A percentile compares a stretch with the other conserved stretches of the same genome.
These are phyloP conservation scores for Naganishia friedmannii DNA, from an alignment of 768 basidiomycete genomes.

Conservation along the genomic window DNA sequence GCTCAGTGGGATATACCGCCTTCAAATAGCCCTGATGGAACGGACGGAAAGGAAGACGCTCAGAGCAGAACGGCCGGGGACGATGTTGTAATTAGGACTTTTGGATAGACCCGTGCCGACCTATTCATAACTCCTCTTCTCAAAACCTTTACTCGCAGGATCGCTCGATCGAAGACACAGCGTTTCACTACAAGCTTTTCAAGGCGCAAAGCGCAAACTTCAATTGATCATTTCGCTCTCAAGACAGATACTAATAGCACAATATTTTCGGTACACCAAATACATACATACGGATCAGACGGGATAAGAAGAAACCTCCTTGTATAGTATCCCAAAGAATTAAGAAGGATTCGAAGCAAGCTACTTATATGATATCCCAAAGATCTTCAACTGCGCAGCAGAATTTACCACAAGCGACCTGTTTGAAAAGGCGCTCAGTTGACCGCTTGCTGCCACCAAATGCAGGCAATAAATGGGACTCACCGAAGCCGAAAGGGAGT, in stretches of 20 bases:
- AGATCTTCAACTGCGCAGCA: slow-evolving; percentile 68
- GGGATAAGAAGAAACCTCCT: not conserved
- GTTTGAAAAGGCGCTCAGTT: slow-evolving; percentile 40
- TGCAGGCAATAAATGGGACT: slow-evolving; percentile 6
- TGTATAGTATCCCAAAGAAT: slow-evolving; percentile 81
- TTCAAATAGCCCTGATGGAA: not conserved
- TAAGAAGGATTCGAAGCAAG: not conserved
- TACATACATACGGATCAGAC: slow-evolving; percentile 1
- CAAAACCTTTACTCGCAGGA: no score
- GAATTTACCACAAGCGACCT: slow-evolving; percentile 96
- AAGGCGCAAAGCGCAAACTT: not conserved
- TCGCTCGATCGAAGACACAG: not conserved
- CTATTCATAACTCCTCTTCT: not conserved
- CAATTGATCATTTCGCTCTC: not conserved
- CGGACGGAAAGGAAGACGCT: not conserved
- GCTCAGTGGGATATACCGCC: slow-evolving; percentile 8
- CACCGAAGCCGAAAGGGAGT: slow-evolving; percentile 71
- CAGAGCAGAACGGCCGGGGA: not conserved
- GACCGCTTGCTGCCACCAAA: slow-evolving; percentile 1
- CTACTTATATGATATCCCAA: slow-evolving; percentile 76
- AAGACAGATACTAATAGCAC: not conserved
- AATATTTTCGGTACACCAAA: slow-evolving; percentile 1
- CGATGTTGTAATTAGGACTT: not conserved
- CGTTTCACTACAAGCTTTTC: not conserved
- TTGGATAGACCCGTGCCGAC: not conserved